These are phyloP conservation scores for Penstemon newberryi DNA, from an alignment of 257 asterid genomes.

Conservation along the genomic window DNA sequence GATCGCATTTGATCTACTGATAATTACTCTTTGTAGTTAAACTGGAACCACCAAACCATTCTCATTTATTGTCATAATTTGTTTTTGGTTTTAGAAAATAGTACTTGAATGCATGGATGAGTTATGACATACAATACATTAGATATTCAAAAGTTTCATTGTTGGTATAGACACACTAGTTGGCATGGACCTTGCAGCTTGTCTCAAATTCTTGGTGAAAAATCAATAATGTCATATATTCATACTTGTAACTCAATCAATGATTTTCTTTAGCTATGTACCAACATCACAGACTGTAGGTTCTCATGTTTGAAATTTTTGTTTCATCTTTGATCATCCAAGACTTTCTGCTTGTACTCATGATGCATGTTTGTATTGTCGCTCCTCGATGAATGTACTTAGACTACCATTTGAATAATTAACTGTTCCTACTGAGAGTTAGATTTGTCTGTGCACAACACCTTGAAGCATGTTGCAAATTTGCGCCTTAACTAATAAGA, in stretches of 20 bases:
- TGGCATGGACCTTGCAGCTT: not conserved
- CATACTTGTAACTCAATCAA: no score
- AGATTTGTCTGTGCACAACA: no score
- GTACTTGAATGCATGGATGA: not conserved
- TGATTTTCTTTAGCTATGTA: no score
- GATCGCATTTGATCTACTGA: slow-evolving; percentile 16
- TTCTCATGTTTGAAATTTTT: not conserved
- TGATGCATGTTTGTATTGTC: not conserved
- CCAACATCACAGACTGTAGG: no score
- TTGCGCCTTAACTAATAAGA: not conserved
- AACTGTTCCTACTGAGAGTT: not conserved
- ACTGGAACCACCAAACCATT: not conserved
- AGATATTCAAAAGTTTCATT: not conserved
- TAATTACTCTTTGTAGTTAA: slow-evolving; percentile 4
- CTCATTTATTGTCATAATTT: not conserved
- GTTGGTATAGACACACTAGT: not conserved
- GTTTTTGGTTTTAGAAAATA: not conserved
- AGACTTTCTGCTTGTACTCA: not conserved
- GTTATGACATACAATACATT: not conserved
- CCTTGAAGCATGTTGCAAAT: not conserved
- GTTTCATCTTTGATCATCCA: not conserved
- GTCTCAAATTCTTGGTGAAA: not conserved
- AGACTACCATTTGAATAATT: not conserved
- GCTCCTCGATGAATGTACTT: not conserved
- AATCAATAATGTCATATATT: not conserved